Evolutionary conservation across 768 basidiomycete genomes (phyloP).

Genomic region (Cantharellus anzutake): DNA sequence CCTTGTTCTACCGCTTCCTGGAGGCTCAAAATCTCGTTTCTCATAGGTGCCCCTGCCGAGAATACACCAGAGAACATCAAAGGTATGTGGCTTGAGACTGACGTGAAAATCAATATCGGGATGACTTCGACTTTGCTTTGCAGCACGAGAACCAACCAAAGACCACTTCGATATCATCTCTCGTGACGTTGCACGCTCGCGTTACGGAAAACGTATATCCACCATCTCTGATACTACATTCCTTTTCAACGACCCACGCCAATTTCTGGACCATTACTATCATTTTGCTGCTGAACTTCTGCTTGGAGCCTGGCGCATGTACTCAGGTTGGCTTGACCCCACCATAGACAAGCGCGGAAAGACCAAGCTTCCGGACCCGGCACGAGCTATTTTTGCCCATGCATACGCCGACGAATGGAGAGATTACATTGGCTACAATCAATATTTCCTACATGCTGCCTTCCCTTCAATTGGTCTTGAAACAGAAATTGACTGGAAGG

Average conservation of each 20-base stretch:
- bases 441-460: constrained; percentile 52
- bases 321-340: constrained; percentile 12
- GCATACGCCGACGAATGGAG: constrained; percentile 35
- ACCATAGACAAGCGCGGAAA: constrained; percentile 15
- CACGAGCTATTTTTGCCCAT: constrained; percentile 52
- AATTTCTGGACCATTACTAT: constrained; percentile 76
- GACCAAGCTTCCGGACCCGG: constrained; percentile 31
- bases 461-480: constrained; percentile 41
- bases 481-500: constrained; percentile 48
- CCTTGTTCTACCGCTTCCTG: constrained; percentile 1
- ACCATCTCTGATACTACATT: constrained; percentile 31
- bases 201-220: constrained; percentile 50
- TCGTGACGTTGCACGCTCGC: constrained; percentile 34
- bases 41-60: constrained; percentile 29
- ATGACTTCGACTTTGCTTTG: neutral
- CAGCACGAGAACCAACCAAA: constrained; percentile 41
- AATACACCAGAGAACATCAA: constrained; percentile 46
- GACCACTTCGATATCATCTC: constrained; percentile 43
- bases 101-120: neutral
- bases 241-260: constrained; percentile 45
- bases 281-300: constrained; percentile 73
- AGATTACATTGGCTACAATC: constrained; percentile 60
- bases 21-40: constrained; percentile 43
- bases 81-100: neutral
- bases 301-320: constrained; percentile 57